phyloP scores from a whole-genome alignment of 805 yeast genomes.

The Grigorovia jiainica region DNA sequence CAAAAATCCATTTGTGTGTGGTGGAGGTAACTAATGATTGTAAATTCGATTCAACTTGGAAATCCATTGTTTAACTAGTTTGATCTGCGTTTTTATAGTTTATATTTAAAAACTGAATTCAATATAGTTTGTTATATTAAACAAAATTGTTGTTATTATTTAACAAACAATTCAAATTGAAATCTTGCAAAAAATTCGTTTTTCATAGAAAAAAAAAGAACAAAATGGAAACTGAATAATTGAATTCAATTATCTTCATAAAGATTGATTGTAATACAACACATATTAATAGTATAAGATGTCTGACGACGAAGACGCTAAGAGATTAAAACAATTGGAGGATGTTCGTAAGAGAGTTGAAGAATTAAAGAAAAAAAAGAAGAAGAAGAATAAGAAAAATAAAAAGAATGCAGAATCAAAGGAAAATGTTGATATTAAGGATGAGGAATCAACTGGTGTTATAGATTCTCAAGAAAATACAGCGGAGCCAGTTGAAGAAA shows the following conservation, averaged over 20 bases:
- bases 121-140: not conserved
- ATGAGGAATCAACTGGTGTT: conserved; percentile 18
- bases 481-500: conserved; percentile 5
- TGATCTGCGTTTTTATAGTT: not conserved
- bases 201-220: not conserved
- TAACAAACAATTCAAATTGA: not conserved
- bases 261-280: too few relatives aligned
- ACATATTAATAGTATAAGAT: too few relatives aligned
- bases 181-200: too few relatives aligned
- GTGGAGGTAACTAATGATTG: conserved; percentile 58
- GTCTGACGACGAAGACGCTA: conserved; percentile 25
- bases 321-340: conserved; percentile 54
- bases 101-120: not conserved
- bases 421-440: conserved; percentile 5
- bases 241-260: too few relatives aligned
- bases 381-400: conserved; percentile 35
- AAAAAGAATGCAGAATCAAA: conserved; percentile 12
- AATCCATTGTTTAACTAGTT: conserved; percentile 32
- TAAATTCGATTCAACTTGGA: conserved; percentile 62
- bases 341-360: conserved; percentile 68
- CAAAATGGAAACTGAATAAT: not conserved
- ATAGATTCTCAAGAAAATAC: conserved; percentile 2
- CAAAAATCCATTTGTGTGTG: conserved; percentile 88
- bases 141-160: not conserved
- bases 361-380: conserved; percentile 54